Base-by-base conservation (phyloP, 2,329 filamentous ascomycete genomes). In the Penicillium sp. region DNA sequence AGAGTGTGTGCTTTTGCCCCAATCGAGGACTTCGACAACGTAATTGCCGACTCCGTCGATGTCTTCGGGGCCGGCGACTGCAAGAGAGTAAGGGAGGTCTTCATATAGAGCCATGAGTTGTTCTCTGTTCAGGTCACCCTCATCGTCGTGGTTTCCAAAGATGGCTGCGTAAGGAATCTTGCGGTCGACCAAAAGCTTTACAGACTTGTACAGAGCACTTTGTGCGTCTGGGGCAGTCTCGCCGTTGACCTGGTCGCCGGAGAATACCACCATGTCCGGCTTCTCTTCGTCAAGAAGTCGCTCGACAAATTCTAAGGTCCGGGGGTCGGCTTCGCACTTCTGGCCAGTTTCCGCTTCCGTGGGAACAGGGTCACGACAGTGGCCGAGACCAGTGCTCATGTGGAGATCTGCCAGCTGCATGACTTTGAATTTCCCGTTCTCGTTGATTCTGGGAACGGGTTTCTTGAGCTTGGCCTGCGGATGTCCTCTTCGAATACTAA, bases 111-210 rank as follows among this genome's bases (percentile, higher is more conserved):
- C 76, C 90, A 98, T 97, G 63, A 93, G 84, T 2, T 81, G 80
- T 4, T 79, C 74, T 49, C 93, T 85, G 15, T 83, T 81, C 57
- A 96, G 78, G 40, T 87, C 82, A 31, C 84, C 84, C 74, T 97
- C 91, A 62, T 97, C 91, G 64, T 98, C 93, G 68, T 98, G 93
- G 67, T 98, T 98, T 49, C 93, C 93, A 63, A 97, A 96, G 52
- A 98, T 97, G 53, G 85, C 84, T 15, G 89, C 87, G 63, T 94
- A 97, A 0, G 93, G 93, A 33, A 97, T 88, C 61, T 88, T 88
- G 66, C 87, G 87, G 66, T 88, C 82, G 54, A 88, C 85, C 44
- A 98, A 81, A 12, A 94, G 77, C 42, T 87, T 83, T 6, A 88
- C 86, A 61, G 90, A 88, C 71, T 98, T 98, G 76, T 94, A 95